phyloP scores from a whole-genome alignment of 179 eudicot genomes.

The Dionaea muscipula region DNA sequence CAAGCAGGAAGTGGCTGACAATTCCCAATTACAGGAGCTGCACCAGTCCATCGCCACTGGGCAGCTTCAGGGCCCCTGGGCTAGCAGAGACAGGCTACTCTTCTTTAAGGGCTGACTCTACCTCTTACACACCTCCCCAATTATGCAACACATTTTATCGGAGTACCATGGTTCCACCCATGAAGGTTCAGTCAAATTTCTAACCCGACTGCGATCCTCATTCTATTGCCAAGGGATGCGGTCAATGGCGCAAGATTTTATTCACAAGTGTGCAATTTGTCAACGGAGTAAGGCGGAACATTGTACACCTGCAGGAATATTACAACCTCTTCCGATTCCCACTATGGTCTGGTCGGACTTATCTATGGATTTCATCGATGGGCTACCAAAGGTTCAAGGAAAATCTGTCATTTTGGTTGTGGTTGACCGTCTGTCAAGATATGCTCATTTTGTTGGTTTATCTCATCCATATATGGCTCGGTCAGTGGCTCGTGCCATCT shows the following conservation, averaged over 20 bases:
- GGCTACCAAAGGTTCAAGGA: not conserved
- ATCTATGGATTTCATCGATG: not conserved
- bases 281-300: not conserved
- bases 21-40: no score
- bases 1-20: no score
- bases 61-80: no score
- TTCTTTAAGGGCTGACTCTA: no score
- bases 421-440: not conserved
- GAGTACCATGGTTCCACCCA: no score
- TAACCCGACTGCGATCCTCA: not conserved
- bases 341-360: not conserved
- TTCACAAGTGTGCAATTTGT: not conserved
- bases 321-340: not conserved
- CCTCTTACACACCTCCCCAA: no score
- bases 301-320: not conserved
- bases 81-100: no score
- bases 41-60: no score
- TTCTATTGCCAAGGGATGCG: not conserved
- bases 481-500: not conserved
- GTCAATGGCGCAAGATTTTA: not conserved
- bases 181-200: not conserved
- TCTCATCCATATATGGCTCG: not conserved
- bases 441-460: conserved; percentile 1
- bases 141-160: no score
- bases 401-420: not conserved